These are phyloP conservation scores for Leccinum proximum DNA, from an alignment of 1,284 basidiomycete species.

Conservation along the genomic window DNA sequence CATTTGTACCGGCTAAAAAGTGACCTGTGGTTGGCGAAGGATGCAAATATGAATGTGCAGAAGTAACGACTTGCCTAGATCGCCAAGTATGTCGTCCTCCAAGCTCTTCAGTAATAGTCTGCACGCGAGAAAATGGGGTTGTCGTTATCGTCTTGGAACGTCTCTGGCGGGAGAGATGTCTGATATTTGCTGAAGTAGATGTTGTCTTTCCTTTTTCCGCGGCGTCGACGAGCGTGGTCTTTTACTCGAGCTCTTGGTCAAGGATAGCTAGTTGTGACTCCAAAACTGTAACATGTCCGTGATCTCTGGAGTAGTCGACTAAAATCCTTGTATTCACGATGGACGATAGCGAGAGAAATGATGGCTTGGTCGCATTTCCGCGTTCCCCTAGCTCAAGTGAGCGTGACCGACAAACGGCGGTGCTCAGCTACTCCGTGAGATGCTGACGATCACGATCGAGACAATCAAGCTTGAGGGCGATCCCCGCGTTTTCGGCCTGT, in stretches of 20 bases:
- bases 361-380: constrained; percentile 25
- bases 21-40: too few relatives aligned
- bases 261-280: constrained; percentile 17
- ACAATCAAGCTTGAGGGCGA: constrained; percentile 17
- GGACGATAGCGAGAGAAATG: constrained; percentile 33
- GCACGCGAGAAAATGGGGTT: constrained; percentile 17
- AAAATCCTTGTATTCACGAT: constrained; percentile 18
- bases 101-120: constrained; percentile 4
- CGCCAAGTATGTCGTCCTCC: too few relatives aligned
- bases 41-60: too few relatives aligned
- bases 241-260: constrained; percentile 11
- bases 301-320: constrained; percentile 13
- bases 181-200: constrained; percentile 1
- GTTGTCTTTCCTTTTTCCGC: constrained; percentile 12
- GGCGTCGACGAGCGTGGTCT: not conserved
- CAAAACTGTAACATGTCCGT: constrained; percentile 10
- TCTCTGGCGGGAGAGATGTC: constrained; percentile 3
- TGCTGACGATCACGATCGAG: constrained; percentile 11
- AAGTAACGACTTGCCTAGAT: too few relatives aligned
- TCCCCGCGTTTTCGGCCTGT: constrained; percentile 15
- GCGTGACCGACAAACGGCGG: constrained; percentile 6
- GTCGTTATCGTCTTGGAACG: constrained; percentile 22
- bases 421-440: constrained; percentile 14
- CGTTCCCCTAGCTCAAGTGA: constrained; percentile 12
- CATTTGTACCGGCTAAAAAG: too few relatives aligned